Percentiles rank a stretch among this genome's conserved stretches.
Evolutionary conservation across 768 basidiomycete species (phyloP).

Genomic region (Rossbeevera mucosa): DNA sequence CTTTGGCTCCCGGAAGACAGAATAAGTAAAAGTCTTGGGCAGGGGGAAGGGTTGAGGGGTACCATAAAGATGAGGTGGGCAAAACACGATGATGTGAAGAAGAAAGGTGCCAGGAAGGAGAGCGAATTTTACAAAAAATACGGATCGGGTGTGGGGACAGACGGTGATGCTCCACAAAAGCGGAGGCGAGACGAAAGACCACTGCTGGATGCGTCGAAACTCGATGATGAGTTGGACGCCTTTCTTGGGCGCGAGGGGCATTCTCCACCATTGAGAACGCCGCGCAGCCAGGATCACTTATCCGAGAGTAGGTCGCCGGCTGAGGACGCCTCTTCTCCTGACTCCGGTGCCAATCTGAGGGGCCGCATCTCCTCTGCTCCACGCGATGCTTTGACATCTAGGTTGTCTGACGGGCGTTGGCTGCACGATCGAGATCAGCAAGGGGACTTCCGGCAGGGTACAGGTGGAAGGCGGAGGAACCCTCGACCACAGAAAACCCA

Average conservation of each 20-base stretch:
- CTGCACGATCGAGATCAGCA: slow-evolving; percentile 21
- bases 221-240: slow-evolving; percentile 67
- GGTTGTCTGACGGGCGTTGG: slow-evolving; percentile 17
- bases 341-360: slow-evolving; percentile 38
- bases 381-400: slow-evolving; percentile 19
- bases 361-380: slow-evolving; percentile 43
- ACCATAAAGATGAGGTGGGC: slow-evolving; percentile 76
- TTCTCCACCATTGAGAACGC: slow-evolving; percentile 55
- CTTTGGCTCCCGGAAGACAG: slow-evolving; percentile 80
- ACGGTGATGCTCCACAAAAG: slow-evolving; percentile 38
- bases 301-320: slow-evolving; percentile 49
- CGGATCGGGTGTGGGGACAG: slow-evolving; percentile 61
- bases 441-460: slow-evolving; percentile 25
- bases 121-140: slow-evolving; percentile 80
- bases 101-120: slow-evolving; percentile 64
- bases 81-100: slow-evolving; percentile 64
- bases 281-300: slow-evolving; percentile 60
- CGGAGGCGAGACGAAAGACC: slow-evolving; percentile 34
- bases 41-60: slow-evolving; percentile 64
- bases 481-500: slow-evolving; percentile 53
- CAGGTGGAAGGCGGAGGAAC: slow-evolving; percentile 36
- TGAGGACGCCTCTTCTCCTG: slow-evolving; percentile 50
- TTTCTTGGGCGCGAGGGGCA: slow-evolving; percentile 51
- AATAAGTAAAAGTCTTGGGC: slow-evolving; percentile 66
- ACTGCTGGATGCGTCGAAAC: slow-evolving; percentile 35